Base-by-base conservation (phyloP, 805 yeast genomes). In the Kazachstania taianensis region DNA sequence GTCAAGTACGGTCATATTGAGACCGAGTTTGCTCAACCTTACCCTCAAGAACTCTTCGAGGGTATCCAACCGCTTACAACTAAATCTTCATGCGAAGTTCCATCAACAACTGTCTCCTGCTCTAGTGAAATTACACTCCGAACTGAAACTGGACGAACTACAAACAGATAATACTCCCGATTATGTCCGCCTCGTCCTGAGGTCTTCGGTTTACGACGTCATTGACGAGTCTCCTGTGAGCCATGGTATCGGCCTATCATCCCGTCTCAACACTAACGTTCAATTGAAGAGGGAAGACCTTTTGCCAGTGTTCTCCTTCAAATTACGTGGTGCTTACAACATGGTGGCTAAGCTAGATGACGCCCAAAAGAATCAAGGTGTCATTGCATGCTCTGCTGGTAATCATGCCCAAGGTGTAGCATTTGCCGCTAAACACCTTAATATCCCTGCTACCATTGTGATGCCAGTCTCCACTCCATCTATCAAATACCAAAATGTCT, bases 391-490 rank as follows among this genome's bases (percentile, higher is more conserved):
- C 52, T 85, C 96, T 20, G 99, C 99, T 4, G 99, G 99, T 24
- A 92, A 92, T 60, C 99, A 92, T 51, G 99, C 99, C 1, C 99
- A 92, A 57, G 99, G 99, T 46, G 97, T 92, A 10, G 98, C 98
- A 0, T 89, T 62, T 56, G 81, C 94, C 16, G 95, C 97, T 4
- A 76, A 75, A 41, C 75, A 79, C 41, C 66, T 92, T 52, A 80
- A 79, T 19, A 85, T 92, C 36, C 92, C 95, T 3, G 89, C 97
- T 4, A 89, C 96, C 5, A 92, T 92, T 36, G 97, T 92, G 31
- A 92, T 92, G 99, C 99, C 99, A 2, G 78, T 84, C 3, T 89
- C 94, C 2, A 92, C 98, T 1, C 98, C 99, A 2, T 77, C 89
- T 10, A 94, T 92, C 63, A 92, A 92, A 60, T 92, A 76, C 59